Evolutionary conservation across 495 filamentous ascomycete genomes (phyloP), one percentile per base, ranked within the genome.

Genomic region (Penicillium turbatum): DNA sequence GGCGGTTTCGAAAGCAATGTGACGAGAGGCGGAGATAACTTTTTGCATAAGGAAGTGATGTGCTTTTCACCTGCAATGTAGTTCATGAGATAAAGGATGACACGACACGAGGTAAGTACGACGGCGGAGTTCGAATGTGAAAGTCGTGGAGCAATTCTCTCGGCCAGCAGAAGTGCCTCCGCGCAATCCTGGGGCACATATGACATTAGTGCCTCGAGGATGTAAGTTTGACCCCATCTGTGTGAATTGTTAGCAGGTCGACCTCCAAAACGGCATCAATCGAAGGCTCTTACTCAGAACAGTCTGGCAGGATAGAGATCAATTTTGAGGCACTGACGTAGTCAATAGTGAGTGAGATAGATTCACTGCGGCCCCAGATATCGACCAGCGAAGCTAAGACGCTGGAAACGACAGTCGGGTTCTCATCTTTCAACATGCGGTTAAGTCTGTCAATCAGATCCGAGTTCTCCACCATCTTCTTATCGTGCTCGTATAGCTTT

Each of bases 181-280:
- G 82, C 77, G 1, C 85, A 82, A 60, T 97, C 92, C 71, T 95
- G 92, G 9, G 93, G 93, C 32, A 97, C 88, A 72, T 99, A 97
- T 13, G 90, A 91, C 90, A 97, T 99, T 54, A 99, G 80, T 8
- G 93, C 90, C 72, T 99, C 93, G 9, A 99, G 82, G 52, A 99
- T 99, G 65, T 99, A 99, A 36, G 91, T 95, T 75, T 99, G 93
- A 40, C 95, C 92, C 93, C 93, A 99, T 81, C 91, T 95, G 55
- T 41, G 12, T 24, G n/a, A 16, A 16, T 8, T 13, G 56, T 79
- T 62, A 80, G 69, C 38, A 44, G 27, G 10, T 5, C 9, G 1
- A 19, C 11, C 0, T 6, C 12, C 27, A 34, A 1, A 26, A 29
- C 15, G 1, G 46, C 10, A 10, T 16, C 3, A 58, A 42, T n/a